Conservation (phyloP, 2,329 filamentous ascomycete species). For the Rhytidhysteron rufulum region DNA sequence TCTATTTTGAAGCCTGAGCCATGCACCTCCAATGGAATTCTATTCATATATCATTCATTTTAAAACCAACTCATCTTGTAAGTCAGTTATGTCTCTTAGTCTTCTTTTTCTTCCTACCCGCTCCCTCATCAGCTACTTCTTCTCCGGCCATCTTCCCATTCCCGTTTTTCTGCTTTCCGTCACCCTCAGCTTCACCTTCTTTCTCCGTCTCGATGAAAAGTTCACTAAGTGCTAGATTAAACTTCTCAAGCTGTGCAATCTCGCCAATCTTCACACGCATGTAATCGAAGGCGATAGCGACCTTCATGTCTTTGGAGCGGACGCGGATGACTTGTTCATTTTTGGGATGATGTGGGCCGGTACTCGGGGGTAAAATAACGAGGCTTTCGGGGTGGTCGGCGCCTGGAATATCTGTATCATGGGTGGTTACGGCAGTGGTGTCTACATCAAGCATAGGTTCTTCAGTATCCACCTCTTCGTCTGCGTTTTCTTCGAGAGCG, state of each 20-base stretch:
- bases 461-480: slow-evolving; percentile 13
- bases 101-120: slow-evolving; percentile 15
- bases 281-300: slow-evolving; percentile 73
- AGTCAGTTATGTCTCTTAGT: slow-evolving; percentile 23
- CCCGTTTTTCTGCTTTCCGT: slow-evolving; percentile 10
- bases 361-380: slow-evolving; percentile 3
- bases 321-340: slow-evolving; percentile 32
- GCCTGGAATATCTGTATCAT: slow-evolving; percentile 15
- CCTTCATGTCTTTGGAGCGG: slow-evolving; percentile 53
- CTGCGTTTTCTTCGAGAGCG: slow-evolving; percentile 12
- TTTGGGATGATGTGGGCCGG: not conserved
- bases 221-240: slow-evolving; percentile 56
- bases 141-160: slow-evolving; percentile 16
- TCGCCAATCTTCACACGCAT: slow-evolving; percentile 71
- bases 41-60: not conserved
- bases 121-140: slow-evolving; percentile 19
- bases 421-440: slow-evolving; percentile 19
- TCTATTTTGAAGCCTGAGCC: too few species aligned
- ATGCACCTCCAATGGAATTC: not conserved
- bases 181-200: slow-evolving; percentile 9
- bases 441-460: slow-evolving; percentile 17
- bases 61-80: too few species aligned
- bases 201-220: slow-evolving; percentile 45
- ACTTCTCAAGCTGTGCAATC: slow-evolving; percentile 63
- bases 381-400: slow-evolving; percentile 5